Conservation (phyloP, 352 stramenopile genomes). For the Globisporangium paroecandrum region DNA sequence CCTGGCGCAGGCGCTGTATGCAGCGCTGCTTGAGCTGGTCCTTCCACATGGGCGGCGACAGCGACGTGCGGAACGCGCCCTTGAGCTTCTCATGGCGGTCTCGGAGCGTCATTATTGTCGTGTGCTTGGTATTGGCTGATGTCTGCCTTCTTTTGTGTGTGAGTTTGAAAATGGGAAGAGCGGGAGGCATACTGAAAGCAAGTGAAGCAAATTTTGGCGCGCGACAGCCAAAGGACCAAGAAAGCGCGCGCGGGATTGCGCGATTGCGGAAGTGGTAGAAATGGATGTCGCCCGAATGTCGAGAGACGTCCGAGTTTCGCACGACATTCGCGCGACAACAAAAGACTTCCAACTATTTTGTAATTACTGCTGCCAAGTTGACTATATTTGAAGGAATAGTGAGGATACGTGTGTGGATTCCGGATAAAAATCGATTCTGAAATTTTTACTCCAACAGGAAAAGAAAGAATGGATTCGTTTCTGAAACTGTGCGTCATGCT, state of each 20-base stretch:
- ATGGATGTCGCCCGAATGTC: neutral
- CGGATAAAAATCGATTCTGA: neutral
- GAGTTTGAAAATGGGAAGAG: slow-evolving; percentile 3
- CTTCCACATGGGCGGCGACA: slow-evolving; percentile 74
- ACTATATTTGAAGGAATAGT: neutral
- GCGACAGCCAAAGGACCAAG: neutral
- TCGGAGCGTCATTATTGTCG: slow-evolving; percentile 12
- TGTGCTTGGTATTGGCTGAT: neutral
- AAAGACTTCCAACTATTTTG: neutral
- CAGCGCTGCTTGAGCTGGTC: slow-evolving; percentile 72
- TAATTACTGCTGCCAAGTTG: neutral
- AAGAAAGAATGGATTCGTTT: neutral
- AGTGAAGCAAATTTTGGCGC: slow-evolving; percentile 5
- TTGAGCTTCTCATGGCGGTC: slow-evolving; percentile 21
- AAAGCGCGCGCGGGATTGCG: neutral
- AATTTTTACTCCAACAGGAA: neutral
- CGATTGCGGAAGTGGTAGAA: neutral
- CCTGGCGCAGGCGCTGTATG: slow-evolving; percentile 60
- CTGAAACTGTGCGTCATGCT: neutral
- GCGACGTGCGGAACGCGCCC: slow-evolving; percentile 31
- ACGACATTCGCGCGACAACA: neutral
- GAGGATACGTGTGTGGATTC: neutral
- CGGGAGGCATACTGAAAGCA: neutral
- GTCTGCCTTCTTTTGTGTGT: neutral
- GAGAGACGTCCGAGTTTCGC: neutral